Base-by-base conservation (phyloP, 164 flowering plant species). In the Magnolia sinica region DNA sequence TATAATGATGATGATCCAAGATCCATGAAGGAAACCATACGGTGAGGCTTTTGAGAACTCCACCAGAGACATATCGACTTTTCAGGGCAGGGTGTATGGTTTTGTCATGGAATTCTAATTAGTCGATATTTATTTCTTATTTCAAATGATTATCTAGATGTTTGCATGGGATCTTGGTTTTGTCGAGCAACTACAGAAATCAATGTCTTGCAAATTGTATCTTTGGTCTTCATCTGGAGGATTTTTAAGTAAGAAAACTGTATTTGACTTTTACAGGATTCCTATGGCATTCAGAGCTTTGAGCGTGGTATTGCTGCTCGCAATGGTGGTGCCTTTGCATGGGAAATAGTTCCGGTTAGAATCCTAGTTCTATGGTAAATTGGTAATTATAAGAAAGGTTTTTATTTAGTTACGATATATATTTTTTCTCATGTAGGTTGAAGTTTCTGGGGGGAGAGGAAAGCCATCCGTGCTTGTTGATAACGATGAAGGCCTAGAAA, bases 221-320 rank as follows among this genome's bases (percentile, higher is more conserved):
- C 45, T 37, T 37, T 37, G 45, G 45, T 37, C 45, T 37, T 37
- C 45, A 37, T 37, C 0, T 4, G 45, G 45, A 37, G 7, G 45
- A 37, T 5, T 37, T 51, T 23, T 72, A 9, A 22, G 4, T 52
- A 8, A 27, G 29, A 27, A 27, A 27, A 55, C 61, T 11, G 1
- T 50, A 55, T 31, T 13, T 19, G 50, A 16, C 66, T 78, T 72
- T 20, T 81, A 72, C 86, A 94, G 98, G 99, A 96, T 86, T 76
- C 87, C 70, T 93, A 77, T 89, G 95, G 96, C 73, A 81, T 93
- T 75, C 90, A 83, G 79, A 95, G 99, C 81, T 95, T 92, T 85
- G 92, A 92, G 77, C 95, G 98, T 73, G 98, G 96, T 74, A 89
- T 91, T 86, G 91, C 95, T 81, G 98, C 99, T 80, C 88, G 86